These are phyloP conservation scores for Coriolopsis trogii DNA, from an alignment of 1,284 basidiomycete species.

Conservation along the genomic window DNA sequence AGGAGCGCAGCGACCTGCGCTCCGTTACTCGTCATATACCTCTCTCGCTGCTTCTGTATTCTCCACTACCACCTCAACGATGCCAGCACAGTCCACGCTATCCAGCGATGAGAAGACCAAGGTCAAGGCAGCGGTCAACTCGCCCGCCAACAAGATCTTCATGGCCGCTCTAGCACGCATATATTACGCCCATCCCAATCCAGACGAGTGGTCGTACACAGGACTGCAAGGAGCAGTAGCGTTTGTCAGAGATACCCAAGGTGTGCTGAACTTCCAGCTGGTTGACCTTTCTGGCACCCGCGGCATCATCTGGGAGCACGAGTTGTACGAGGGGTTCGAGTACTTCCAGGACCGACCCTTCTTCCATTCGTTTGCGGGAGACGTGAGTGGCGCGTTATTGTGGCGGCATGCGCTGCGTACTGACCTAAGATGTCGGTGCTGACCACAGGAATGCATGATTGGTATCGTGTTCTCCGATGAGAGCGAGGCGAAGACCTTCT, in stretches of 20 bases:
- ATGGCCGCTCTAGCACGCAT: constrained; percentile 81
- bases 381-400: constrained; percentile 60
- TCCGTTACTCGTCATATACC: constrained; percentile 10
- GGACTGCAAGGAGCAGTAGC: constrained; percentile 86
- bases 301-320: constrained; percentile 94
- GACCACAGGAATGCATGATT: constrained; percentile 88
- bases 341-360: constrained; percentile 88
- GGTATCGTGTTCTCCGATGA: constrained; percentile 93
- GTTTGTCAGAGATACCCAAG: constrained; percentile 65
- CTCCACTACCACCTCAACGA: constrained; percentile 31
- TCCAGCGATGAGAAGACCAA: constrained; percentile 76
- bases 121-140: constrained; percentile 68
- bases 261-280: constrained; percentile 69
- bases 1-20: constrained; percentile 19
- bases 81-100: constrained; percentile 75
- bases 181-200: constrained; percentile 84
- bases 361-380: constrained; percentile 93
- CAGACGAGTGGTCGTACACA: constrained; percentile 79
- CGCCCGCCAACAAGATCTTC: constrained; percentile 69
- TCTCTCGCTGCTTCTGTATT: constrained; percentile 2
- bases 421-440: constrained; percentile 9
- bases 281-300: constrained; percentile 84
- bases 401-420: neutral
- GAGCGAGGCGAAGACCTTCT: constrained; percentile 84
- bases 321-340: constrained; percentile 85